These are phyloP conservation scores for Yamadazyma paraphyllophila DNA, from an alignment of 805 yeast species.

Conservation along the genomic window DNA sequence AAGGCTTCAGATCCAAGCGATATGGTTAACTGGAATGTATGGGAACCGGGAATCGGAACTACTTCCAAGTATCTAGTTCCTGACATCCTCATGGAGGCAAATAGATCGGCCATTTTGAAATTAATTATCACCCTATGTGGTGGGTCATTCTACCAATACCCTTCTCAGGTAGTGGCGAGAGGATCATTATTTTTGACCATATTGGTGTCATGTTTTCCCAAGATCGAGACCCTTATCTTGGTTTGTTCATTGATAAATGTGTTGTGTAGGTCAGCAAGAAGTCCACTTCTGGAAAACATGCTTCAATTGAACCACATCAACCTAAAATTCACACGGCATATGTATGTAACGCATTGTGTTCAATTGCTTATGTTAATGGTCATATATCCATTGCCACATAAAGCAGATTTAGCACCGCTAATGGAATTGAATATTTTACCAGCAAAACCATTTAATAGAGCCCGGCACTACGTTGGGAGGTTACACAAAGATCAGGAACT, in stretches of 20 bases:
- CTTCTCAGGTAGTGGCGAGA: constrained; percentile 37
- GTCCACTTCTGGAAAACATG: constrained; percentile 43
- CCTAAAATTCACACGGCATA: constrained; percentile 36
- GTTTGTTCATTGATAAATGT: constrained; percentile 72
- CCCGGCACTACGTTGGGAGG: constrained; percentile 50
- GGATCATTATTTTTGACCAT: constrained; percentile 66
- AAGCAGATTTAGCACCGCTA: background rate
- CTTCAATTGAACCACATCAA: constrained; percentile 28
- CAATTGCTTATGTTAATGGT: constrained; percentile 63
- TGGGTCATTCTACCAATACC: constrained; percentile 51
- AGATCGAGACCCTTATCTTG: constrained; percentile 45
- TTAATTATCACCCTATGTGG: constrained; percentile 62
- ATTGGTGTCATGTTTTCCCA: constrained; percentile 50
- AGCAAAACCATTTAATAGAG: constrained; percentile 46
- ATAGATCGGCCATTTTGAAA: constrained; percentile 66
- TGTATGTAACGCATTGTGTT: constrained; percentile 52
- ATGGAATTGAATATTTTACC: constrained; percentile 1
- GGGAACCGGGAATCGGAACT: constrained; percentile 82
- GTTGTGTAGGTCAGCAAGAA: constrained; percentile 49
- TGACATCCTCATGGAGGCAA: constrained; percentile 46
- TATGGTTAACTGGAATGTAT: constrained; percentile 31
- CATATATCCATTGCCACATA: constrained; percentile 58
- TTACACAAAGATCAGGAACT: constrained; percentile 57
- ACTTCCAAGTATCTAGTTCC: constrained; percentile 27
- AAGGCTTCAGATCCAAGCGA: background rate